phyloP scores from a whole-genome alignment of 495 filamentous ascomycete species.

The Xylaria curta region DNA sequence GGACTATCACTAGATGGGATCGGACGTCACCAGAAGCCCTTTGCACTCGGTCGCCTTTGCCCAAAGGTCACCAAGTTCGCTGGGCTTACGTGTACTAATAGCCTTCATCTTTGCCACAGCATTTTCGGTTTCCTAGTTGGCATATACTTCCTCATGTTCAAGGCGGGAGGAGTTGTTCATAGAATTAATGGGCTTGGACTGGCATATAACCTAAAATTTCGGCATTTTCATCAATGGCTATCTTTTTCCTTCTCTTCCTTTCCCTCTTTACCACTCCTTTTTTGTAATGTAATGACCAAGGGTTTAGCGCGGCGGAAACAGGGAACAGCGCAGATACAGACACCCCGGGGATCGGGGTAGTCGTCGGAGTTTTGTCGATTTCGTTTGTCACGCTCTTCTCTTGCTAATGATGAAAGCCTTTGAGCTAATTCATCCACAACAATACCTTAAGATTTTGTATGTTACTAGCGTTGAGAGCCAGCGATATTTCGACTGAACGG shows the following conservation, averaged over 20 bases:
- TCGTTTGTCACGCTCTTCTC: constrained; percentile 5
- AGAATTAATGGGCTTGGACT: constrained; percentile 6
- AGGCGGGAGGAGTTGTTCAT: constrained; percentile 20
- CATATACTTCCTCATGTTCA: constrained; percentile 15
- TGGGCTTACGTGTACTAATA: constrained; percentile 34
- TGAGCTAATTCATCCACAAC: background rate
- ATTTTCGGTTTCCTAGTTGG: constrained; percentile 23
- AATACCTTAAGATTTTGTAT: constrained; percentile 26
- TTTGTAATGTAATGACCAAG: constrained; percentile 41
- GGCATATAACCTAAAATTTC: constrained; percentile 15
- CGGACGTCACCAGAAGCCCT: background rate
- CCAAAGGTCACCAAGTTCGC: constrained; percentile 22
- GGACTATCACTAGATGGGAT: constrained; percentile 40
- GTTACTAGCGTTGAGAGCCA: constrained; percentile 24
- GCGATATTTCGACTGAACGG: constrained; percentile 6
- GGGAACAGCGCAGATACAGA: constrained; percentile 38
- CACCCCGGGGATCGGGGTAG: constrained; percentile 40
- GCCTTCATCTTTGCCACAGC: constrained; percentile 27
- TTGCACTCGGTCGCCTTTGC: background rate
- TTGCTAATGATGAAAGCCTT: constrained; percentile 16
- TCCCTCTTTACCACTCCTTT: constrained; percentile 16
- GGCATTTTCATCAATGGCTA: constrained; percentile 9
- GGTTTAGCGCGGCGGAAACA: constrained; percentile 34
- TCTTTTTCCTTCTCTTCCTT: background rate
- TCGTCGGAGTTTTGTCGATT: constrained; percentile 19